phyloP scores from a whole-genome alignment of 306 rosid genomes.

The Dryas octopetala region DNA sequence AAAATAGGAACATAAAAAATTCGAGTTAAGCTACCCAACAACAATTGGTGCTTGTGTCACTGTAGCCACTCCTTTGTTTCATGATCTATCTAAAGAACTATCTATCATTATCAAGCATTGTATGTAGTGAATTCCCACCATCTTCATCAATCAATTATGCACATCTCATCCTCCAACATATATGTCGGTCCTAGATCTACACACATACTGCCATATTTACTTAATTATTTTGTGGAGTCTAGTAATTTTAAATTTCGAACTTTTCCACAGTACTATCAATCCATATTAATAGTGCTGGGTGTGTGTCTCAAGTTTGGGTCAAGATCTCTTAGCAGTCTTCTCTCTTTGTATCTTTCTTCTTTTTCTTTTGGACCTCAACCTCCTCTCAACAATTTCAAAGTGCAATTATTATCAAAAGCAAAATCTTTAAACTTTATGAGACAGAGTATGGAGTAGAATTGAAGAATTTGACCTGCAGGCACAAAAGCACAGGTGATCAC shows the following conservation, averaged over 20 bases:
- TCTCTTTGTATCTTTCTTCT: background rate
- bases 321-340: background rate
- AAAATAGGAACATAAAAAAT: background rate
- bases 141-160: background rate
- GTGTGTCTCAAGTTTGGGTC: background rate
- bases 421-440: conserved; percentile 21
- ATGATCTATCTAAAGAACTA: conserved; percentile 1
- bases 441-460: conserved; percentile 40
- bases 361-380: background rate
- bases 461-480: conserved; percentile 46
- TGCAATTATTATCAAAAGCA: conserved; percentile 14
- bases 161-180: conserved; percentile 11
- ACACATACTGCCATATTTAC: conserved; percentile 1
- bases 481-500: conserved; percentile 27
- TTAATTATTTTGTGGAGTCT: background rate
- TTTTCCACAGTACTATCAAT: too few relatives aligned
- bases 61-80: conserved; percentile 17
- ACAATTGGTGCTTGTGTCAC: conserved; percentile 26
- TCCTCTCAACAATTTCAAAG: background rate
- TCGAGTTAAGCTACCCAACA: conserved; percentile 14
- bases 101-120: conserved; percentile 17
- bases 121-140: conserved; percentile 17
- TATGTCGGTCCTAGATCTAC: conserved; percentile 19
- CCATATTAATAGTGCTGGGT: too few relatives aligned
- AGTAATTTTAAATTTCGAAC: background rate